phyloP scores from a whole-genome alignment of 192 early-diverging fungal genomes.

The Linnemannia elongata region DNA sequence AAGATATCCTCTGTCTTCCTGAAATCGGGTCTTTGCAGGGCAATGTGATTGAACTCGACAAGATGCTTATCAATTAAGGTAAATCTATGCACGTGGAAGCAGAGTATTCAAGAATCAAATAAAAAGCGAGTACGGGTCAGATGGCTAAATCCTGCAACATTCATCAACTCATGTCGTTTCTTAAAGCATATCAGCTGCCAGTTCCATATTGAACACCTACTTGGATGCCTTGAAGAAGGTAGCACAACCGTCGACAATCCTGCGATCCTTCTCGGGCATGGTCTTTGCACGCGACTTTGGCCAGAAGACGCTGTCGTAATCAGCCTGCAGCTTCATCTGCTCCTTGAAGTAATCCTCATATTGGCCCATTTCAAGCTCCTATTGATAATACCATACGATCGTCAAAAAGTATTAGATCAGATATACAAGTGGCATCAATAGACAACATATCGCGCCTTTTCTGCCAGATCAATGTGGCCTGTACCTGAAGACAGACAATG shows the following conservation, averaged over 20 bases:
- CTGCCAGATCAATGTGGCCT: neutral
- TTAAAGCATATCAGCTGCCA: neutral
- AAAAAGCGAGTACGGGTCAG: neutral
- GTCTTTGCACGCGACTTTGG: conserved; percentile 95
- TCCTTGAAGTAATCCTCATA: conserved; percentile 91
- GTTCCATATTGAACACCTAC: conserved; percentile 57
- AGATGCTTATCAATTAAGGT: conserved; percentile 84
- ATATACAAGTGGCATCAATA: neutral
- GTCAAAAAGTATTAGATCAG: neutral
- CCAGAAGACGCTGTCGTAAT: conserved; percentile 94
- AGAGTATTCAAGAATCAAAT: conserved; percentile 9
- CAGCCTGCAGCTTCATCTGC: conserved; percentile 74
- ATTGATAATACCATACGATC: neutral
- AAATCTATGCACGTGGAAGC: conserved; percentile 68
- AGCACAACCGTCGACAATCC: conserved; percentile 94
- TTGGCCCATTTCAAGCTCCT: conserved; percentile 92
- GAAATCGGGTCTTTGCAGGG: conserved; percentile 88
- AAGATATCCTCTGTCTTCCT: conserved; percentile 94
- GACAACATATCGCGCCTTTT: neutral
- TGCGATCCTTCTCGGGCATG: conserved; percentile 91
- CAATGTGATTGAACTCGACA: conserved; percentile 96
- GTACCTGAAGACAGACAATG: conserved; percentile 91
- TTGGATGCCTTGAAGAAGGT: conserved; percentile 91
- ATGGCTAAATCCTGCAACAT: neutral
- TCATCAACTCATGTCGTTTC: neutral